phyloP scores from a whole-genome alignment of 352 stramenopile species.

The Phytopythium vexans region DNA sequence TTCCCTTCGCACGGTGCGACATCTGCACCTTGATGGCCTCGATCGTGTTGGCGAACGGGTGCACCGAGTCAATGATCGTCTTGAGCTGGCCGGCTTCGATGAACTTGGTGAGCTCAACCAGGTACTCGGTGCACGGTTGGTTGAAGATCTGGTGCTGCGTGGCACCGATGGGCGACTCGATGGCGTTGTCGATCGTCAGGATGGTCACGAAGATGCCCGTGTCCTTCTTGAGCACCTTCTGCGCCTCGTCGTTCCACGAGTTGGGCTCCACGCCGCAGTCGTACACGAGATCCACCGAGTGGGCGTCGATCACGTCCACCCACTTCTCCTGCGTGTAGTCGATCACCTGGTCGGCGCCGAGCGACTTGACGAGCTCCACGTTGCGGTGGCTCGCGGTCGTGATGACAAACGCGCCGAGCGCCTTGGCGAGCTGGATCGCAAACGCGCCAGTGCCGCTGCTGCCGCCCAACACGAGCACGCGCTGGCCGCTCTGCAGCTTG shows the following conservation, averaged over 20 bases:
- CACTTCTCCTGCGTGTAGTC: conserved; percentile 52
- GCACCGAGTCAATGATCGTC: conserved; percentile 10
- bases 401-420: conserved; percentile 43
- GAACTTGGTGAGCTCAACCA: conserved; percentile 33
- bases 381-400: conserved; percentile 41
- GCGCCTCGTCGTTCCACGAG: conserved; percentile 22
- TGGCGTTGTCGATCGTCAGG: conserved; percentile 14
- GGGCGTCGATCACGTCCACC: conserved; percentile 17
- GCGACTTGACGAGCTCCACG: conserved; percentile 35
- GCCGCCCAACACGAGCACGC: conserved; percentile 38
- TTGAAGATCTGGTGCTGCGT: conserved; percentile 6
- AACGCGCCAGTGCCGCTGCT: conserved; percentile 39
- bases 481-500: conserved; percentile 5
- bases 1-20: conserved; percentile 25
- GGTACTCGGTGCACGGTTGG: conserved; percentile 11
- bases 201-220: conserved; percentile 29
- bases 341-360: conserved; percentile 47
- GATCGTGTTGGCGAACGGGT: conserved; percentile 20
- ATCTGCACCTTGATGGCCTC: conserved; percentile 30
- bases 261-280: conserved; percentile 26
- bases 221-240: conserved; percentile 24
- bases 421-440: conserved; percentile 47
- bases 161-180: conserved; percentile 46
- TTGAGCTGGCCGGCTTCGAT: conserved; percentile 22
- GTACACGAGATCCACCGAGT: conserved; percentile 28